Base-by-base conservation (phyloP, 129 eudicot species). In the Flaveria brownii region DNA sequence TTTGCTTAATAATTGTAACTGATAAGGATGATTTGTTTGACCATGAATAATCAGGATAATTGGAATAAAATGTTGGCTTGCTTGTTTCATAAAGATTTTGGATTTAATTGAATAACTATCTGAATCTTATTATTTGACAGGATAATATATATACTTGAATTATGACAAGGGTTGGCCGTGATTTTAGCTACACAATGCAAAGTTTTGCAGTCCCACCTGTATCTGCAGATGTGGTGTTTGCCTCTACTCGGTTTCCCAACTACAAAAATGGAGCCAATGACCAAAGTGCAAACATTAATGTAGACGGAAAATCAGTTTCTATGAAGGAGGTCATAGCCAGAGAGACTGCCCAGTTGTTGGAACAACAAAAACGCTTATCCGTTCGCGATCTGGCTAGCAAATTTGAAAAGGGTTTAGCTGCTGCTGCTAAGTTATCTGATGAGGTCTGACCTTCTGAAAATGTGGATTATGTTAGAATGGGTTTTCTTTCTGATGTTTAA, bases 401-500 rank as follows among this genome's bases (percentile, higher is more conserved):
- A 82, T 93, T 93, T 73, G 98, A 93, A 76, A 90, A 88, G 85
- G 98, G 98, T 46, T 78, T 93, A 77, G 98, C 98, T 73, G 96
- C 98, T 63, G 98, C 98, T 55, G 86, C 93, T 54, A 93, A 91
- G 82, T 80, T 93, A 80, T 91, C 97, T 16, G 96, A 87, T 43
- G 98, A 93, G 98, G 98, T 93, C 64, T 73, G 61, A 33, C 39
- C 17, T 70, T 68, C 73, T 67, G 67, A 61, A 61, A 23, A 36
- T 50, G 62, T 54, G 63, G 60, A 62, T 30, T 15, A 52, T 47
- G 4, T 47, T 3, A 42, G 9, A 13, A 42, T 6, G 10, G 49
- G 6, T 33, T 33, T 33, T 4, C 6, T 67, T 72, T 28, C 7
- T 61, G 72, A 57, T 72, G 16, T 79, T 81, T n/a, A 54, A 72